A percentile compares a stretch with the other conserved stretches of the same genome.
phyloP scores from a whole-genome alignment of 768 basidiomycete genomes.

The Krasilnikovozyma curviuscula region DNA sequence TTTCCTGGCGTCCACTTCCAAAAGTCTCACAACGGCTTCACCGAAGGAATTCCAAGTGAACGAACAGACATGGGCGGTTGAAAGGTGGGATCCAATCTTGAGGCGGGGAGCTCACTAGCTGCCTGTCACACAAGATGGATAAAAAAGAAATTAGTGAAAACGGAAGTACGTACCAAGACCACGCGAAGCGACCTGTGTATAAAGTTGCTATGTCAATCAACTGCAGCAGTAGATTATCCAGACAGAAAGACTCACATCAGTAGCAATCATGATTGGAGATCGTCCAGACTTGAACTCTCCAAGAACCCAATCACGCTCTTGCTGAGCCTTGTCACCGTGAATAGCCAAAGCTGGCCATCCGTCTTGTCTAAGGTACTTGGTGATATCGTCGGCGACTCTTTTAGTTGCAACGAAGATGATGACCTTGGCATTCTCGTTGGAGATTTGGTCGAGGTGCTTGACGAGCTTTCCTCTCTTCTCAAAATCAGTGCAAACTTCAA shows the following conservation, averaged over 20 bases:
- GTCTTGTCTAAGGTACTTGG: conserved; percentile 78
- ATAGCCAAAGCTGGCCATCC: conserved; percentile 99
- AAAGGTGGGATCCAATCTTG: neutral
- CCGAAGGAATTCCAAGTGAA: too few species aligned
- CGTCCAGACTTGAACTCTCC: conserved; percentile 96
- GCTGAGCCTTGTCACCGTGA: conserved; percentile 99
- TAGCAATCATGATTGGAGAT: conserved; percentile 93
- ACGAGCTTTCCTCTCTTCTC: conserved; percentile 92
- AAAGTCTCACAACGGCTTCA: too few species aligned
- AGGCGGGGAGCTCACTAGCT: neutral
- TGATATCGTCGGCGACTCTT: conserved; percentile 82
- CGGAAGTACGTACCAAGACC: conserved; percentile 77
- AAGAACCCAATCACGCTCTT: conserved; percentile 96
- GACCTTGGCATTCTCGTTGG: conserved; percentile 90
- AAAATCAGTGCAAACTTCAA: conserved; percentile 91
- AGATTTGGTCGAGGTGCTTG: conserved; percentile 93
- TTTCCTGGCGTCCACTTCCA: too few species aligned
- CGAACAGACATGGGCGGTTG: too few species aligned
- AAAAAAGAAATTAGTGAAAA: conserved; percentile 1
- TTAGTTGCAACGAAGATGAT: conserved; percentile 97
- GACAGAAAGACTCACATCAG: conserved; percentile 34
- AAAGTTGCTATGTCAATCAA: neutral
- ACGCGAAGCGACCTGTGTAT: conserved; percentile 63
- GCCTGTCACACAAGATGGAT: conserved; percentile 3
- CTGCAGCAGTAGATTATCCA: neutral